Evolutionary conservation across 176 grass and related monocot species (phyloP), one percentile per base, ranked within the genome.

Genomic region (Zizania latifolia): DNA sequence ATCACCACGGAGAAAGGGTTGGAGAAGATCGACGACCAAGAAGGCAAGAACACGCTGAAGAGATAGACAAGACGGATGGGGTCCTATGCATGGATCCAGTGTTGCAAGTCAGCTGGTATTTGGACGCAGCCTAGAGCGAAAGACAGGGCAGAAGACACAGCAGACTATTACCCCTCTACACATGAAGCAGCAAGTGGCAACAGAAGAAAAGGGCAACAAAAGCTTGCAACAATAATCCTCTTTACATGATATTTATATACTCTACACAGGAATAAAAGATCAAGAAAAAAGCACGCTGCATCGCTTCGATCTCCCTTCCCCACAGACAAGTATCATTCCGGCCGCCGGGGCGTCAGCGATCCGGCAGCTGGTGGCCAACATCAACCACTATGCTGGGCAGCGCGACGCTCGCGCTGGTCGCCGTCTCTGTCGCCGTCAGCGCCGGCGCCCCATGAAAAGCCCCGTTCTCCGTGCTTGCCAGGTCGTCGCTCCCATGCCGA

Each of bases 341-440:
- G 19, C 48, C n/a, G 0, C 19, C n/a, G n/a, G 5, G 16, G 22
- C 14, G 23, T 88, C 81, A 84, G 55, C 64, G 86, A 79, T 84
- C 86, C 44, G 70, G 76, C 65, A 80, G 54, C 19, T 82, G 85
- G 65, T 63, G 79, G 2, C 81, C 56, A 53, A 67, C 62, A 22
- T 84, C 85, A 34, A 62, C 85, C 56, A 78, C 78, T 57, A 82
- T 68, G 34, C 62, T 63, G 14, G 64, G 70, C 67, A 87, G 54
- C 34, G 84, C n/a, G 1, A 40, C 11, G 6, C 35, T 15, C 1
- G 1, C 48, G 8, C 7, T 36, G 21, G 24, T 61, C n/a, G 30
- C 38, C 65, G 27, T 36, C 2, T n/a, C n/a, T n/a, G 13, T 29
- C 1, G 5, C 8, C 29, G 35, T 65, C 45, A 16, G 3, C 15